Evolutionary conservation across 352 stramenopile genomes (phyloP).

Genomic region (Pythium phragmiticola): DNA sequence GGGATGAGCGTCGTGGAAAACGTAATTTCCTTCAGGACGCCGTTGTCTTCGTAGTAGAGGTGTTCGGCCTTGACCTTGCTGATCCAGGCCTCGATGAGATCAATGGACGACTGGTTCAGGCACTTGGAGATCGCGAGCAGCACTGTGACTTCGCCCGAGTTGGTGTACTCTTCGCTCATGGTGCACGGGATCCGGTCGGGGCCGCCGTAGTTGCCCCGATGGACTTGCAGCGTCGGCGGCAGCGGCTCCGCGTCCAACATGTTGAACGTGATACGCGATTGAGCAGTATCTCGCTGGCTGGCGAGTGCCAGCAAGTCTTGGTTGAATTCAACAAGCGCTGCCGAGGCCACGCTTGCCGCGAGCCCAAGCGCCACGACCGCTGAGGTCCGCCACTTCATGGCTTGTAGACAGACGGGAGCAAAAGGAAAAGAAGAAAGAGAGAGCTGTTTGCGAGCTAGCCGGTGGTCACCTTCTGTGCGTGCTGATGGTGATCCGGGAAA

Average conservation of each 20-base stretch:
- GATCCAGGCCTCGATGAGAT: constrained; percentile 50
- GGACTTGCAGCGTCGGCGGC: constrained; percentile 10
- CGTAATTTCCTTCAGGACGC: constrained; percentile 11
- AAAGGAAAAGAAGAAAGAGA: background rate
- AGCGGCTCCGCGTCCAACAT: constrained; percentile 14
- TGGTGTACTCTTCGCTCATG: background rate
- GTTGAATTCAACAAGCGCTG: constrained; percentile 29
- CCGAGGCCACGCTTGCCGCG: constrained; percentile 13
- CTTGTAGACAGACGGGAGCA: background rate
- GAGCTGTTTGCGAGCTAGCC: too few relatives aligned
- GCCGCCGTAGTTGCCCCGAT: constrained; percentile 4
- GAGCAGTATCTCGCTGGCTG: background rate
- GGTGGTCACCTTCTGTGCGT: too few relatives aligned
- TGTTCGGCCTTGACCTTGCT: constrained; percentile 24
- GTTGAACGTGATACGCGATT: constrained; percentile 25
- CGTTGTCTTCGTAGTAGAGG: constrained; percentile 13
- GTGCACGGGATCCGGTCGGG: constrained; percentile 16
- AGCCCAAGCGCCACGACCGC: constrained; percentile 12
- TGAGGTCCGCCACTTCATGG: constrained; percentile 7
- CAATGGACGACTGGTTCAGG: constrained; percentile 39
- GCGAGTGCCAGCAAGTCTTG: constrained; percentile 16
- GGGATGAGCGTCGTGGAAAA: constrained; percentile 49
- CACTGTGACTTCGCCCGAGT: constrained; percentile 33
- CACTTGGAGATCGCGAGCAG: constrained; percentile 71
- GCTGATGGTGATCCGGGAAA: background rate